A percentile compares a stretch with the other conserved stretches of the same genome.
phyloP scores from a whole-genome alignment of 1,284 basidiomycete genomes.

The Irpex sp. region DNA sequence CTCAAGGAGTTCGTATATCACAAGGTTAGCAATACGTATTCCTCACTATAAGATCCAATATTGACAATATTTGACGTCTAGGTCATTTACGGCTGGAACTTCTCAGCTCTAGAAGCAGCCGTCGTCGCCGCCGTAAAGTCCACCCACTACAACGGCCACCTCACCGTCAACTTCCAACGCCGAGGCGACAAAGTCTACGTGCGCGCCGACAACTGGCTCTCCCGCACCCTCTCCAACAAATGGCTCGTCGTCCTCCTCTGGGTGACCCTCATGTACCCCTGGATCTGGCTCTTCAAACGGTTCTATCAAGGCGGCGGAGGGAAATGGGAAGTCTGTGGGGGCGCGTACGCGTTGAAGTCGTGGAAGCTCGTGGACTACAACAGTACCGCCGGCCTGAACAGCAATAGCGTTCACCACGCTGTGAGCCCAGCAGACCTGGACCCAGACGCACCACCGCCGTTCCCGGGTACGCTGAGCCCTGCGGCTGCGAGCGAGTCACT shows the following conservation, averaged over 20 bases:
- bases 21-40: conserved; percentile 37
- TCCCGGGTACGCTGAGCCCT: conserved; percentile 7
- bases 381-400: background rate
- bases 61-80: conserved; percentile 17
- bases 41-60: background rate
- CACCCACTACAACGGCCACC: conserved; percentile 46
- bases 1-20: conserved; percentile 66
- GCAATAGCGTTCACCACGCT: too few species aligned
- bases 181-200: conserved; percentile 46
- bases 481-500: background rate
- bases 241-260: conserved; percentile 65
- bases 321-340: conserved; percentile 64
- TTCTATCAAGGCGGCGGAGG: conserved; percentile 61
- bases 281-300: conserved; percentile 70
- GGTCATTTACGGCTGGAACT: conserved; percentile 71
- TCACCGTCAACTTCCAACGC: conserved; percentile 47
- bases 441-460: conserved; percentile 14
- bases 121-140: conserved; percentile 47
- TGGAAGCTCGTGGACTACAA: conserved; percentile 22
- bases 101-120: conserved; percentile 48
- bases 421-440: conserved; percentile 10
- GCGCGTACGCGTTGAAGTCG: conserved; percentile 60
- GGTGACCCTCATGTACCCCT: conserved; percentile 63
- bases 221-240: conserved; percentile 21
- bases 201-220: conserved; percentile 47